Evolutionary conservation across 169 alveolate genomes (phyloP).

Genomic region (Plasmodium billcollinsi): DNA sequence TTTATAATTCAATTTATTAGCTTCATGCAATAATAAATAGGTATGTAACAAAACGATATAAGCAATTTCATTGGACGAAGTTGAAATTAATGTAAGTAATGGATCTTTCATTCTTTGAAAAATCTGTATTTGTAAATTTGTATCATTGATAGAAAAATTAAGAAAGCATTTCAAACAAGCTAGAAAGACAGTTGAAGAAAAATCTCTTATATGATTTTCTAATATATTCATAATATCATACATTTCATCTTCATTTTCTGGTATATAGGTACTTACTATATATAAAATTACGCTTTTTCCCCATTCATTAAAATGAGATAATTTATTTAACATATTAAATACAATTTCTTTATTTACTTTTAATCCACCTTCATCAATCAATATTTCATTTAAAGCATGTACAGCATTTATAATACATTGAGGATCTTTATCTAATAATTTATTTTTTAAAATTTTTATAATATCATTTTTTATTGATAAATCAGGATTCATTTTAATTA

Average conservation of each 20-base stretch:
- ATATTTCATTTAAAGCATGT: conserved; percentile 94
- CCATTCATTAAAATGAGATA: conserved; percentile 96
- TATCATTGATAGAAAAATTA: conserved; percentile 83
- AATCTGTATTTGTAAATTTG: conserved; percentile 85
- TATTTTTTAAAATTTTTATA: conserved; percentile 72
- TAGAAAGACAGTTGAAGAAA: conserved; percentile 95
- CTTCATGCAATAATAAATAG: conserved; percentile 66
- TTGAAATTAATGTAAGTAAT: conserved; percentile 86
- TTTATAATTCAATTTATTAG: conserved; percentile 53
- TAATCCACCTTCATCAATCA: conserved; percentile 95
- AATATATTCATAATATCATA: conserved; percentile 97
- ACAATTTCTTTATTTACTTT: conserved; percentile 90
- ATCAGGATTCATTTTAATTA: conserved; percentile 73
- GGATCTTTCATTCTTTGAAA: conserved; percentile 86
- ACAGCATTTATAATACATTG: conserved; percentile 93
- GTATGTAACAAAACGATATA: conserved; percentile 85
- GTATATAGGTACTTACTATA: conserved; percentile 92
- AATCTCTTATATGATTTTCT: conserved; percentile 95
- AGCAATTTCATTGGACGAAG: conserved; percentile 87
- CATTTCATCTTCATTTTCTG: conserved; percentile 95
- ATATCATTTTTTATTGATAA: conserved; percentile 64
- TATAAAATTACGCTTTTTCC: conserved; percentile 95
- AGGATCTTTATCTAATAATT: conserved; percentile 91
- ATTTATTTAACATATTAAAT: conserved; percentile 86
- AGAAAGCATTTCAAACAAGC: conserved; percentile 92